Base-by-base conservation (phyloP, 345 rosid species). In the Moringa oleifera region DNA sequence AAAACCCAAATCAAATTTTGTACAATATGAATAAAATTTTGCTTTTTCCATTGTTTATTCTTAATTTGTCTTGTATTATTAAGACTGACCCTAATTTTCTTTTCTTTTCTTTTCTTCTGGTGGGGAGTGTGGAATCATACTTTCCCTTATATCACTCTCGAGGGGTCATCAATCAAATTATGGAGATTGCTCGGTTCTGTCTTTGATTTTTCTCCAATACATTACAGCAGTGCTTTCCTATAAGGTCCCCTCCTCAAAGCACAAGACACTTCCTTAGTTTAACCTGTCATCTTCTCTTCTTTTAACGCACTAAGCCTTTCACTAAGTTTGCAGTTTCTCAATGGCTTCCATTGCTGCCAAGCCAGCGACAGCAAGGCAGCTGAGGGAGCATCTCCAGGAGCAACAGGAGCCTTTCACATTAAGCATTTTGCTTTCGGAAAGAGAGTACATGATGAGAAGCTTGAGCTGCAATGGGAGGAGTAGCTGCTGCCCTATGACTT, bases 331-430 rank as follows among this genome's bases (percentile, higher is more conserved):
- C 71, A 71, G n/a, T n/a, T 55, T 45, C 63, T 24, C 20, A 46
- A 79, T 73, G 78, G 64, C 71, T 59, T 21, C 66, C 22, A 18
- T 59, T 20, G 10, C 63, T 16, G 20, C 60, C 15, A 53, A 58
- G 20, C 53, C 56, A 18, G 24, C 12, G 15, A 50, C 33, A 1
- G 2, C 64, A 6, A 76, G 73, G 58, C 62, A 53, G 67, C 75
- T 71, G 17, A 33, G 62, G 66, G 73, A 80, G 57, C 73, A 76
- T 73, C 81, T 76, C 37, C 37, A 33, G 51, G 73, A 71, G 66
- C 57, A 68, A 51, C 77, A 73, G 59, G 71, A 80, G 58, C 81
- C 84, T n/a, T 80, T 73, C 54, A 52, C 24, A 1, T 67, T 76
- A 18, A 56, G 53, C 20, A 36, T 56, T 20, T 66, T 59, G 73